Evolutionary conservation across 2,329 filamentous ascomycete species (phyloP).

Genomic region (Rhynchosporium agropyri): DNA sequence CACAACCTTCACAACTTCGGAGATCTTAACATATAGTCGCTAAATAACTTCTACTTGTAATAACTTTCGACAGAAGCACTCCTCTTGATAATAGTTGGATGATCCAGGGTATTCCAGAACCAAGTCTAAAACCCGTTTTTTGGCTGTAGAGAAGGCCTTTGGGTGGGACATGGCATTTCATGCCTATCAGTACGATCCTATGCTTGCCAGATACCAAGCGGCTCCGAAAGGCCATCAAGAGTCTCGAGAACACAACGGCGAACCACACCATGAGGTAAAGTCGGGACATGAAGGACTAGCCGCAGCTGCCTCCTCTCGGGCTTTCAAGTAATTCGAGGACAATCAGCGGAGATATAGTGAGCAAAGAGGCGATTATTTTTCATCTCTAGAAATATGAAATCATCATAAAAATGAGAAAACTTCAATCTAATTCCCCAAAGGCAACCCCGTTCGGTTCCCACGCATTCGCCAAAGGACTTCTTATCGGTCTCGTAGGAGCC

Average conservation of each 20-base stretch:
- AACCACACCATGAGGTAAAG: slow-evolving; percentile 59
- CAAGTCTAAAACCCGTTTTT: neutral
- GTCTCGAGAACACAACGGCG: slow-evolving; percentile 48
- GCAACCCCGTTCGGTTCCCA: slow-evolving; percentile 73
- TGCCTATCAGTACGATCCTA: neutral
- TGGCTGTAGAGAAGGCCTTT: slow-evolving; percentile 36
- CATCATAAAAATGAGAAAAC: neutral
- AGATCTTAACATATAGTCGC: too few species aligned
- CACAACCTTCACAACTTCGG: too few species aligned
- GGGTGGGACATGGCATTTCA: slow-evolving; percentile 33
- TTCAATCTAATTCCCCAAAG: slow-evolving; percentile 44
- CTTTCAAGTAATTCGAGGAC: slow-evolving; percentile 80
- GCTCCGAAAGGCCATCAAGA: slow-evolving; percentile 49
- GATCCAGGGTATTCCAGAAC: too few species aligned
- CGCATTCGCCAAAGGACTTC: slow-evolving; percentile 74
- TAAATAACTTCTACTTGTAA: too few species aligned
- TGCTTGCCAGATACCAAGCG: slow-evolving; percentile 41
- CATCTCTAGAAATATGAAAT: neutral
- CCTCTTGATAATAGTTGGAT: too few species aligned
- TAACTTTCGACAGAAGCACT: too few species aligned
- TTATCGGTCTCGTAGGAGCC: slow-evolving; percentile 71
- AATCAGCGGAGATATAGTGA: slow-evolving; percentile 69
- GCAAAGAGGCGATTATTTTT: too few species aligned
- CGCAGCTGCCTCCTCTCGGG: slow-evolving; percentile 76
- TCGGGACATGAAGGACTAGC: slow-evolving; percentile 75